Percentiles rank a stretch among this genome's conserved stretches.
These are phyloP conservation scores for Penicillium chermesinum DNA, from an alignment of 495 filamentous ascomycete species.

Conservation along the genomic window DNA sequence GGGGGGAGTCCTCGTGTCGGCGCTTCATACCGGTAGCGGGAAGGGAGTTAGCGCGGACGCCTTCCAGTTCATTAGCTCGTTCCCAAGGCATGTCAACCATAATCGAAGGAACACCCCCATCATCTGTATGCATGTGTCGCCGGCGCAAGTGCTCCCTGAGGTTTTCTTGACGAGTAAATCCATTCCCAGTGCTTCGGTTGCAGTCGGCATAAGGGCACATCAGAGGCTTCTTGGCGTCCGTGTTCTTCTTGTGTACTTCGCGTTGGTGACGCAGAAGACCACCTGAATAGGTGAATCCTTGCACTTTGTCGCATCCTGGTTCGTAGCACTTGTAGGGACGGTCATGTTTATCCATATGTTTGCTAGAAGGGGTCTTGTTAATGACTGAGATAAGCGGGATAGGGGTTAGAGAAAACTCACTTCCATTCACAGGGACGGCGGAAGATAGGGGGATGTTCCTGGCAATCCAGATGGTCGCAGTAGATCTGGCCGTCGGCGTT, in stretches of 20 bases:
- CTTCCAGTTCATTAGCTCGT: slow-evolving; percentile 20
- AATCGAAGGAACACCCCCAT: slow-evolving; percentile 29
- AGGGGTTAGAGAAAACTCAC: slow-evolving; percentile 48
- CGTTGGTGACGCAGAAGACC: slow-evolving; percentile 83
- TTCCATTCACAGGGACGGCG: slow-evolving; percentile 86
- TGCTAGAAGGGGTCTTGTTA: slow-evolving; percentile 45
- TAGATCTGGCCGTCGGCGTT: slow-evolving; percentile 64
- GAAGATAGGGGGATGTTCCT: slow-evolving; percentile 54
- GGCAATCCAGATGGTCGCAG: slow-evolving; percentile 61
- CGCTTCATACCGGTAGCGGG: slow-evolving; percentile 33
- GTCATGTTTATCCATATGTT: slow-evolving; percentile 97
- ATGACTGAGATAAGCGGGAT: background rate
- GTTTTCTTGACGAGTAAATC: slow-evolving; percentile 87
- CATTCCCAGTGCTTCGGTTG: slow-evolving; percentile 74
- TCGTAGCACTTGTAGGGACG: slow-evolving; percentile 80
- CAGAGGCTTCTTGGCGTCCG: slow-evolving; percentile 74
- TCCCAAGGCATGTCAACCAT: slow-evolving; percentile 26
- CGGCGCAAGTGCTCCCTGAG: slow-evolving; percentile 84
- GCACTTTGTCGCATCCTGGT: slow-evolving; percentile 75
- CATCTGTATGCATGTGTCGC: slow-evolving; percentile 62
- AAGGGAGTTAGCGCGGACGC: slow-evolving; percentile 21
- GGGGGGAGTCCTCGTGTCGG: slow-evolving; percentile 41
- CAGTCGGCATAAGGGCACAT: slow-evolving; percentile 80
- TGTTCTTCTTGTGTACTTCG: slow-evolving; percentile 84
- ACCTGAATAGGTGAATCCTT: slow-evolving; percentile 90